Conservation (phyloP, 75 land plant genomes). For the Selaginella moellendorffii region DNA sequence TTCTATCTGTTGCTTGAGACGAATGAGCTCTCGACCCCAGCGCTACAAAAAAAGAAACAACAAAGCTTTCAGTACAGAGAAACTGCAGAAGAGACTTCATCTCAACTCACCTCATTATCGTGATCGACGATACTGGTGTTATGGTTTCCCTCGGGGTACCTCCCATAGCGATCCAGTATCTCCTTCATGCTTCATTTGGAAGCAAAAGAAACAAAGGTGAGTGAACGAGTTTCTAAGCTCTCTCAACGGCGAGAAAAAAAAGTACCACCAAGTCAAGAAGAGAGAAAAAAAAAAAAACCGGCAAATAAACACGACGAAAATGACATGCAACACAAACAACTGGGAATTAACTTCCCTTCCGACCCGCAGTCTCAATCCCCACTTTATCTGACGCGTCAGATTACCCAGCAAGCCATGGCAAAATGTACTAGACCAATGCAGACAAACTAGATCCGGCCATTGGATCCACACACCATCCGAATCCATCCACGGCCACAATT, state of each 20-base stretch:
- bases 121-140: background rate
- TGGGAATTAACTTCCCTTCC: no score
- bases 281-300: no score
- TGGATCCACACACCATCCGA: no score
- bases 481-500: no score
- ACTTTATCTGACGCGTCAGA: background rate
- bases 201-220: background rate
- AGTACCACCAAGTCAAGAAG: background rate
- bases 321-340: background rate
- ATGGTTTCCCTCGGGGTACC: slow-evolving; percentile 18
- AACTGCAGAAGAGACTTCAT: background rate
- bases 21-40: slow-evolving; percentile 19
- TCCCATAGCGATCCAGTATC: slow-evolving; percentile 18
- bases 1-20: slow-evolving; percentile 20
- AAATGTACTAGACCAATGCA: background rate
- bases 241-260: background rate
- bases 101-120: slow-evolving; percentile 15
- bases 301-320: background rate
- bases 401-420: no score
- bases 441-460: background rate
- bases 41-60: background rate
- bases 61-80: background rate
- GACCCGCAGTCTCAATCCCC: background rate
- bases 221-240: no score
- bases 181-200: slow-evolving; percentile 18